phyloP scores from a whole-genome alignment of 345 rosid species.

The Rubroshorea leprosula region DNA sequence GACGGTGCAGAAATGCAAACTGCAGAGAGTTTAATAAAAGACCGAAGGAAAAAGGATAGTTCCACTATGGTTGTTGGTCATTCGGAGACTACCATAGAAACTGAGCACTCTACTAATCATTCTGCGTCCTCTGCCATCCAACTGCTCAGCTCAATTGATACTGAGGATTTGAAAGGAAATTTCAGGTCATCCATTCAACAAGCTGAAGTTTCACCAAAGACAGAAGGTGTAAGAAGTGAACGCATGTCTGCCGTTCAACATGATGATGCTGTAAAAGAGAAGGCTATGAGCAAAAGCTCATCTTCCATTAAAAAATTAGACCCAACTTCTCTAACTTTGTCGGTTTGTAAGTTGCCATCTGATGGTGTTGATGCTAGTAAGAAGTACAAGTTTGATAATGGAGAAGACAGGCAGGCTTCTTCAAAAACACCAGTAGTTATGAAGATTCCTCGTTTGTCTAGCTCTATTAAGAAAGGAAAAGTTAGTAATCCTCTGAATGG shows the following conservation, averaged over 20 bases:
- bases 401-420: constrained; percentile 43
- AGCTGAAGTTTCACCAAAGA: constrained; percentile 22
- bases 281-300: constrained; percentile 23
- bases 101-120: constrained; percentile 26
- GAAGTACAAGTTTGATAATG: constrained; percentile 34
- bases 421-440: constrained; percentile 48
- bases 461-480: constrained; percentile 55
- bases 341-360: constrained; percentile 30
- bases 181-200: constrained; percentile 27
- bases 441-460: constrained; percentile 50
- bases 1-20: constrained; percentile 27
- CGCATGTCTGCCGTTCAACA: constrained; percentile 29
- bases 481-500: constrained; percentile 27
- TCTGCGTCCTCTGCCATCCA: constrained; percentile 30
- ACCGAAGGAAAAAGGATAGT: constrained; percentile 8
- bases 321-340: constrained; percentile 21
- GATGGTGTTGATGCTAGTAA: constrained; percentile 31
- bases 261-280: constrained; percentile 33
- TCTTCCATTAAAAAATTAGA: constrained; percentile 16
- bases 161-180: constrained; percentile 26
- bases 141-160: constrained; percentile 23
- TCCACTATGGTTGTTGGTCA: constrained; percentile 13
- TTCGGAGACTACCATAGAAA: constrained; percentile 20
- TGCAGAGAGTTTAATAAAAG: constrained; percentile 23
- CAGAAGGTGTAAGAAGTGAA: constrained; percentile 15